Percentiles rank a stretch among this genome's conserved stretches.
phyloP scores from a whole-genome alignment of 164 flowering plant species.

The Nelumbo lutea region DNA sequence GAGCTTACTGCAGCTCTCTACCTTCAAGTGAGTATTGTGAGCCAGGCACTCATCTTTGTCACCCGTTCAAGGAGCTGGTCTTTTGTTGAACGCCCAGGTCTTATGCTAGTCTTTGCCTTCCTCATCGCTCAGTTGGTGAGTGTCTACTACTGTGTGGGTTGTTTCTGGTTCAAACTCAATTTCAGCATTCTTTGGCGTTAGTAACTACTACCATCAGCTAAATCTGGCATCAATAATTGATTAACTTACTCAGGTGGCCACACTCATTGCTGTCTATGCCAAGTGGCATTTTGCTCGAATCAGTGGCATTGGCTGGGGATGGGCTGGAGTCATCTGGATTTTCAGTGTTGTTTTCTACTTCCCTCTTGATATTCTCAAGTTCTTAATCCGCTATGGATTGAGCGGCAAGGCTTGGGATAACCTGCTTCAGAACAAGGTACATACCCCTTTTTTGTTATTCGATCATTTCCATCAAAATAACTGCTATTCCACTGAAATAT shows the following conservation, averaged over 20 bases:
- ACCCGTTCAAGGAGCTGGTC: conserved; percentile 31
- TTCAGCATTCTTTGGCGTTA: too few species aligned
- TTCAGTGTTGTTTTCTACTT: conserved; percentile 15
- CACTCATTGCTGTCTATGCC: conserved; percentile 25
- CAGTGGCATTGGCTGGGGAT: conserved; percentile 27
- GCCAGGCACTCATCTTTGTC: not conserved
- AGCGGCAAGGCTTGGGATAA: conserved; percentile 45
- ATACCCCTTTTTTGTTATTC: not conserved
- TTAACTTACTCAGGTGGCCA: conserved; percentile 13
- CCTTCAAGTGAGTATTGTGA: conserved; percentile 29
- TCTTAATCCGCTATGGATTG: conserved; percentile 29
- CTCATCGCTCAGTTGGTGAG: conserved; percentile 21
- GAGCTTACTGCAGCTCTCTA: conserved; percentile 26
- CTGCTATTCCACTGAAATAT: not conserved
- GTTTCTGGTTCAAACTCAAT: too few species aligned
- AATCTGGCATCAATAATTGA: not conserved
- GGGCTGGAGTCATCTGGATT: conserved; percentile 20
- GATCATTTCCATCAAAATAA: too few species aligned
- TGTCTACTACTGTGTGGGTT: not conserved
- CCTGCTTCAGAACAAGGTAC: conserved; percentile 34
- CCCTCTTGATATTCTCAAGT: conserved; percentile 32
- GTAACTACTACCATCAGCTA: too few species aligned
- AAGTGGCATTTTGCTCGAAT: conserved; percentile 33
- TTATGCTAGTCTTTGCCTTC: conserved; percentile 21
- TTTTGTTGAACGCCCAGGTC: conserved; percentile 25